A percentile compares a stretch with the other conserved stretches of the same genome.
Evolutionary conservation across 2,329 filamentous ascomycete species (phyloP).

Genomic region (Trichophyton verrucosum): DNA sequence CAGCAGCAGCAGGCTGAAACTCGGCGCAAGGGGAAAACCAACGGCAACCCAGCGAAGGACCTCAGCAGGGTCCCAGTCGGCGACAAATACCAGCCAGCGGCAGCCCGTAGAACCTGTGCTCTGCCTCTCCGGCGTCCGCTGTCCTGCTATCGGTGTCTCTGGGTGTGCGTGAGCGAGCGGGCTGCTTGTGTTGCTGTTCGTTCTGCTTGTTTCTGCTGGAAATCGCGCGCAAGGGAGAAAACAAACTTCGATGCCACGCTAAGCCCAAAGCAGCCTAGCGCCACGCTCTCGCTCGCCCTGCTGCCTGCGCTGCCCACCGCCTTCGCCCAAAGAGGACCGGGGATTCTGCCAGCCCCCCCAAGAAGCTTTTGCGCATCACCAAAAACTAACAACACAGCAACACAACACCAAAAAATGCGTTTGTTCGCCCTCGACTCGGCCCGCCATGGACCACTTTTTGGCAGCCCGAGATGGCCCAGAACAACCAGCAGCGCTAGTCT

Average conservation of each 20-base stretch:
- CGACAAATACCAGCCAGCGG: not conserved
- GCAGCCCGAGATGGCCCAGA: not conserved
- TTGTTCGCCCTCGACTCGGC: not conserved
- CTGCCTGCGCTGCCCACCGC: not conserved
- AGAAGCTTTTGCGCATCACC: not conserved
- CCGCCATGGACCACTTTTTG: not conserved
- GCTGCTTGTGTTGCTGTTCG: not conserved
- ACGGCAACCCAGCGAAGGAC: not conserved
- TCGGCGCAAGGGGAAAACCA: not conserved
- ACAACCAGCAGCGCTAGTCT: not conserved
- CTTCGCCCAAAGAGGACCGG: not conserved
- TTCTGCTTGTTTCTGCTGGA: not conserved
- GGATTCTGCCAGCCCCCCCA: not conserved
- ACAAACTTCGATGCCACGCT: constrained; percentile 1
- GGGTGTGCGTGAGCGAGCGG: too few species aligned
- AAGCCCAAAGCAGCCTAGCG: not conserved
- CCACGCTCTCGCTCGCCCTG: not conserved
- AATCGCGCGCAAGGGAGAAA: not conserved
- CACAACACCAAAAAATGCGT: not conserved
- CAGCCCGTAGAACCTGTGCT: not conserved
- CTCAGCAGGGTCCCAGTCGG: not conserved
- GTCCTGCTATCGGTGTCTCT: not conserved
- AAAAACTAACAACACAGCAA: not conserved
- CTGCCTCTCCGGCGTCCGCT: not conserved
- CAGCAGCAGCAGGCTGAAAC: not conserved